Conservation (phyloP, 176 grass and related monocot genomes). For the Cocos nucifera region DNA sequence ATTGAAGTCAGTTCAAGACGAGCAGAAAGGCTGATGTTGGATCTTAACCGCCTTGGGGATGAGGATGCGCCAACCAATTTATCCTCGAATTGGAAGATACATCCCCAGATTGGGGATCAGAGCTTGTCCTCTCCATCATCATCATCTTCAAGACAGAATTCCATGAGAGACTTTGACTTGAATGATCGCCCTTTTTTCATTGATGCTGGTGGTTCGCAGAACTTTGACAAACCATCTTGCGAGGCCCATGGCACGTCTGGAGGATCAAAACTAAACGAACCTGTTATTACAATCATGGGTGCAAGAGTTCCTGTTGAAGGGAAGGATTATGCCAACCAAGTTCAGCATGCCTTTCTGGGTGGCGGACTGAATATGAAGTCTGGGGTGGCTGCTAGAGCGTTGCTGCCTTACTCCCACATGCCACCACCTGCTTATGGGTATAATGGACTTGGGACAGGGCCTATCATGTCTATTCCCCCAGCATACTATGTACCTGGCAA, state of each 20-base stretch:
- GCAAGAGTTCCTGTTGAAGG: background rate
- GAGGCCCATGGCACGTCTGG: background rate
- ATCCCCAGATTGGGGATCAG: constrained; percentile 3
- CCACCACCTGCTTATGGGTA: background rate
- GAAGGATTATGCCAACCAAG: background rate
- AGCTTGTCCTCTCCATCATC: constrained; percentile 15
- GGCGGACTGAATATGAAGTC: background rate
- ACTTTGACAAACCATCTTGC: background rate
- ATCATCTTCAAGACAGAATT: constrained; percentile 14
- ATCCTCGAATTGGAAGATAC: background rate
- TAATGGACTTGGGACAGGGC: background rate
- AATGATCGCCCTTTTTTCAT: constrained; percentile 11
- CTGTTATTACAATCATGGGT: constrained; percentile 6
- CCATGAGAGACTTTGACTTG: constrained; percentile 11
- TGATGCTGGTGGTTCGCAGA: background rate
- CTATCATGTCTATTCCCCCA: background rate
- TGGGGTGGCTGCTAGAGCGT: background rate
- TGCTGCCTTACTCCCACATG: background rate
- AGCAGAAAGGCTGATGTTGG: constrained; percentile 10
- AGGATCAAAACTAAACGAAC: background rate
- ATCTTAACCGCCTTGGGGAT: constrained; percentile 13
- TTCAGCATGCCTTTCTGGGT: background rate
- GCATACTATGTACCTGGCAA: constrained; percentile 6
- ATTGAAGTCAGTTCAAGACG: constrained; percentile 2
- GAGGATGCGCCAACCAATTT: constrained; percentile 3